Evolutionary conservation across 108 stramenopile species (phyloP).

Genomic region (Cyclotella baltica): DNA sequence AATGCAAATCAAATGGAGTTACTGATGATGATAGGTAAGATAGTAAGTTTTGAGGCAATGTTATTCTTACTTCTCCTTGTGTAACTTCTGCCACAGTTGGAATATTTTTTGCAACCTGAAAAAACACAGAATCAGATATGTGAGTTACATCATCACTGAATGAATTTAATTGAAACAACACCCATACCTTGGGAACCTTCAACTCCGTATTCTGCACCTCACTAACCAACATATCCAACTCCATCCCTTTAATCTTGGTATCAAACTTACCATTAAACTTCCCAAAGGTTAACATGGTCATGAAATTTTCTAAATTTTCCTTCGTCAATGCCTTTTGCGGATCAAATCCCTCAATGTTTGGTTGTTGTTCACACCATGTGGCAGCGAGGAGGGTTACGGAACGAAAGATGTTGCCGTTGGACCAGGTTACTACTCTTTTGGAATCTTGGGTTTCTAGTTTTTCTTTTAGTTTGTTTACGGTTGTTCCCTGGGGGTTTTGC

Average conservation of each 20-base stretch:
- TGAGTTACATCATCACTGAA: background rate
- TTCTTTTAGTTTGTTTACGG: constrained; percentile 70
- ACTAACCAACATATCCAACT: constrained; percentile 73
- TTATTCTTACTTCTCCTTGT: constrained; percentile 72
- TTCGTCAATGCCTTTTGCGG: constrained; percentile 74
- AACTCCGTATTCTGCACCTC: constrained; percentile 85
- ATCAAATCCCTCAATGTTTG: constrained; percentile 56
- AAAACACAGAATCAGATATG: background rate
- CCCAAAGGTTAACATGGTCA: constrained; percentile 84
- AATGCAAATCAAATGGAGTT: background rate
- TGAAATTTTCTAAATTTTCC: constrained; percentile 74
- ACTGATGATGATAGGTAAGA: background rate
- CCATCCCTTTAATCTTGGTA: constrained; percentile 78
- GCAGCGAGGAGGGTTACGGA: constrained; percentile 83
- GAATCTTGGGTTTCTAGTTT: constrained; percentile 64
- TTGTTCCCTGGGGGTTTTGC: constrained; percentile 66
- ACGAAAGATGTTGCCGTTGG: constrained; percentile 91
- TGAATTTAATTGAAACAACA: background rate
- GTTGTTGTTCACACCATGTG: constrained; percentile 84
- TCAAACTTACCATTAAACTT: constrained; percentile 77
- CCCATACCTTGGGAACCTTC: constrained; percentile 65
- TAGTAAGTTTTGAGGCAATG: background rate
- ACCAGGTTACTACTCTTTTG: constrained; percentile 83
- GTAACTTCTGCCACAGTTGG: constrained; percentile 90
- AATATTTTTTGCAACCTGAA: constrained; percentile 73